Percentiles rank a stretch among this genome's conserved stretches.
These are phyloP conservation scores for Sporothrix humicola DNA, from an alignment of 2,329 filamentous ascomycete species.

Conservation along the genomic window DNA sequence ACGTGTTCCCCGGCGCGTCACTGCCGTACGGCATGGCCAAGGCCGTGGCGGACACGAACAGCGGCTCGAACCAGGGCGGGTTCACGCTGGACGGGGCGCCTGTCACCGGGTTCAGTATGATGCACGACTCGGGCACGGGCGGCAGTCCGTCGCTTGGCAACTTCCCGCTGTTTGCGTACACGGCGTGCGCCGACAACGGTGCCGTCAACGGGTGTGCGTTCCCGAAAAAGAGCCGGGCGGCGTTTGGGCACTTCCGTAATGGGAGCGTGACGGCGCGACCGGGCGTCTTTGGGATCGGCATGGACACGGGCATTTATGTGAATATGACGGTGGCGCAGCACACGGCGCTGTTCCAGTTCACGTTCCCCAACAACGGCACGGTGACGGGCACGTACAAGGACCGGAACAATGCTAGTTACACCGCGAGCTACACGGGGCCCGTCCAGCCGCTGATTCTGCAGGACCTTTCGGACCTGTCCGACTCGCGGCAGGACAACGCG, in stretches of 20 bases:
- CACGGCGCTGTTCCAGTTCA: conserved; percentile 69
- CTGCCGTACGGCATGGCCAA: conserved; percentile 60
- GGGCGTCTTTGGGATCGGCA: conserved; percentile 68
- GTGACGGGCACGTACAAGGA: conserved; percentile 24
- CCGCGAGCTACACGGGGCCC: conserved; percentile 33
- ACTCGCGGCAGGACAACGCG: conserved; percentile 64
- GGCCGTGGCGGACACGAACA: conserved; percentile 61
- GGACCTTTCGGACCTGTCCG: conserved; percentile 68
- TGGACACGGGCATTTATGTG: conserved; percentile 62
- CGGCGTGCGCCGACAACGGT: conserved; percentile 61
- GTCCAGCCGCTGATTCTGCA: conserved; percentile 66
- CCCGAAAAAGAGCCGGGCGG: conserved; percentile 53
- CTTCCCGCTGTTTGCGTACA: conserved; percentile 73
- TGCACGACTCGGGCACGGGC: conserved; percentile 66
- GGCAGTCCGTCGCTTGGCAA: conserved; percentile 69
- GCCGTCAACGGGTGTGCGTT: conserved; percentile 68
- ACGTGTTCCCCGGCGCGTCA: conserved; percentile 53
- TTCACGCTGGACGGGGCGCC: conserved; percentile 58
- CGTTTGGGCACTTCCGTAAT: conserved; percentile 54
- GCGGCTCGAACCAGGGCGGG: conserved; percentile 60
- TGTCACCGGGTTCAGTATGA: conserved; percentile 61
- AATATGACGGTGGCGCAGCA: conserved; percentile 74
- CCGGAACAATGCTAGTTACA: neutral
- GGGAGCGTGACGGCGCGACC: conserved; percentile 62
- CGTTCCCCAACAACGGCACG: conserved; percentile 57